Conservation (phyloP, 805 yeast genomes). For the Metschnikowia arizonensis region DNA sequence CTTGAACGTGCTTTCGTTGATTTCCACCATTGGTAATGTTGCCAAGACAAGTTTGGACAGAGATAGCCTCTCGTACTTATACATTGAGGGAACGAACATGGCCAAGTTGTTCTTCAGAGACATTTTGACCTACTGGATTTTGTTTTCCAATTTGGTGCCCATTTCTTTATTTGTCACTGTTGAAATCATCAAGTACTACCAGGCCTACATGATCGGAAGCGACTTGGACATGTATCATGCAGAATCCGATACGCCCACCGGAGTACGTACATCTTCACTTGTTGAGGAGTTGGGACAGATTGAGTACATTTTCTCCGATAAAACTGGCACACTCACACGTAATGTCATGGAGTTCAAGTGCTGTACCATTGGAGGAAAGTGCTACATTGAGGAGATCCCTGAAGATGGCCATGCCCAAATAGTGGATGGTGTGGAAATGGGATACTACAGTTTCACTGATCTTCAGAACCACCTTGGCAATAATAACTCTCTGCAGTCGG, state of each 20-base stretch:
- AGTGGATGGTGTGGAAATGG: constrained; percentile 75
- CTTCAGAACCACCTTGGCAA: constrained; percentile 48
- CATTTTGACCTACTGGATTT: constrained; percentile 89
- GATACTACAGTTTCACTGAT: constrained; percentile 68
- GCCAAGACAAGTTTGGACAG: constrained; percentile 57
- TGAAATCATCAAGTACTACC: constrained; percentile 91
- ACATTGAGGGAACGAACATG: constrained; percentile 63
- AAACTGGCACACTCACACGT: constrained; percentile 94
- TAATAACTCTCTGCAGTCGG: constrained; percentile 42
- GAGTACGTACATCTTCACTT: constrained; percentile 89
- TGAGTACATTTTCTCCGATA: constrained; percentile 92
- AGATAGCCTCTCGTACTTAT: constrained; percentile 56
- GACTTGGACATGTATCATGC: constrained; percentile 91
- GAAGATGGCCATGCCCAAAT: constrained; percentile 77
- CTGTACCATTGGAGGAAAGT: constrained; percentile 87
- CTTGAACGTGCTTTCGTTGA: constrained; percentile 66
- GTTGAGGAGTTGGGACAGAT: constrained; percentile 98
- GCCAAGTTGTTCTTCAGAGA: constrained; percentile 78
- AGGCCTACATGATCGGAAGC: constrained; percentile 88
- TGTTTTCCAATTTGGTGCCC: constrained; percentile 96
- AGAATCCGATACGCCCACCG: constrained; percentile 87
- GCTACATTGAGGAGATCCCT: constrained; percentile 84
- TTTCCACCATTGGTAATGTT: constrained; percentile 87
- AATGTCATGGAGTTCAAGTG: constrained; percentile 96
- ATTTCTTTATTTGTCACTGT: constrained; percentile 94